A percentile compares a stretch with the other conserved stretches of the same genome.
phyloP scores from a whole-genome alignment of 768 basidiomycete genomes.

The Collybia nuda region DNA sequence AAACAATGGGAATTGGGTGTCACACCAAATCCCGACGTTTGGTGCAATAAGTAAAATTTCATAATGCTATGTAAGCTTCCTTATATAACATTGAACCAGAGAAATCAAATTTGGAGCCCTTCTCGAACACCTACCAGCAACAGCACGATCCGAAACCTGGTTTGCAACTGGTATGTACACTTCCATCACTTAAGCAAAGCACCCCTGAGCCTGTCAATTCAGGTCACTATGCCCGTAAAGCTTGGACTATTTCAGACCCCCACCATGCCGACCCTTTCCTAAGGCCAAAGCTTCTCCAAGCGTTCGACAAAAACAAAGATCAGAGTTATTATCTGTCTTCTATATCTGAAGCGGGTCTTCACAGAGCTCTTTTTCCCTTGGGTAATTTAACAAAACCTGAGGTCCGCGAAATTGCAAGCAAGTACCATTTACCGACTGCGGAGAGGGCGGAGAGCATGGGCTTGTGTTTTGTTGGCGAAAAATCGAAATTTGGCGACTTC shows the following conservation, averaged over 20 bases:
- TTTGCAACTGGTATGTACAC: conserved; percentile 71
- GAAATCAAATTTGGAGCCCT: conserved; percentile 92
- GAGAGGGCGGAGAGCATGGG: conserved; percentile 87
- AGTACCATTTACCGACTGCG: conserved; percentile 68
- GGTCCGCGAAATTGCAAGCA: conserved; percentile 70
- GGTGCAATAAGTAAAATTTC: conserved; percentile 76
- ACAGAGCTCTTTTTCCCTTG: conserved; percentile 79
- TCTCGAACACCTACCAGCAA: conserved; percentile 54
- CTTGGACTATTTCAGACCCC: conserved; percentile 34
- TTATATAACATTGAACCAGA: conserved; percentile 32
- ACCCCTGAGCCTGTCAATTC: background rate
- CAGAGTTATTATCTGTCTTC: conserved; percentile 91
- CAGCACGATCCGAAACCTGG: conserved; percentile 44
- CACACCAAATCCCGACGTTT: conserved; percentile 92
- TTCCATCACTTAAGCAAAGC: background rate
- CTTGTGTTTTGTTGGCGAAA: conserved; percentile 90
- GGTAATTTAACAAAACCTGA: conserved; percentile 63
- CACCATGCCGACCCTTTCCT: conserved; percentile 5
- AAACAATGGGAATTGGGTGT: conserved; percentile 72
- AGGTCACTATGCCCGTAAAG: conserved; percentile 88
- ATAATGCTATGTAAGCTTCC: background rate
- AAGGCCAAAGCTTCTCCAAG: conserved; percentile 54
- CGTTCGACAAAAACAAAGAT: conserved; percentile 70
- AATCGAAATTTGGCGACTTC: conserved; percentile 69
- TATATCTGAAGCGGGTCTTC: conserved; percentile 63